A percentile compares a stretch with the other conserved stretches of the same genome.
phyloP scores from a whole-genome alignment of 2,329 filamentous ascomycete genomes.

The Fusarium dimerum region DNA sequence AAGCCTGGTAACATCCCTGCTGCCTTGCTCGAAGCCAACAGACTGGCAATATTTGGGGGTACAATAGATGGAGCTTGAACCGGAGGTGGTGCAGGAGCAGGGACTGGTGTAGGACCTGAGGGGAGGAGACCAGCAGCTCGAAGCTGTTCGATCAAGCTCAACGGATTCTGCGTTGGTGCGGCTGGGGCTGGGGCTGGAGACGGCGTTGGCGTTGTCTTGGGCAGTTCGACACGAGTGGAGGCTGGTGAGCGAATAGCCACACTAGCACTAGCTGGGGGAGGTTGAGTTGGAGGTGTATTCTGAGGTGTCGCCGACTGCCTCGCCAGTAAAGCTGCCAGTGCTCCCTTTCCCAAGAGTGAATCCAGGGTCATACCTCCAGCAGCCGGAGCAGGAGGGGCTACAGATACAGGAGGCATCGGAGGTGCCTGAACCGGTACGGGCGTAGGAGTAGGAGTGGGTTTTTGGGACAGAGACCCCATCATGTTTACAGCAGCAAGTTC shows the following conservation, averaged over 20 bases:
- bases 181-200: conserved; percentile 32
- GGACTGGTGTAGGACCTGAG: conserved; percentile 34
- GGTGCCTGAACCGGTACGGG: conserved; percentile 33
- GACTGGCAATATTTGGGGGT: conserved; percentile 38
- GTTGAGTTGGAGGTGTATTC: conserved; percentile 46
- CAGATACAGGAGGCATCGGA: conserved; percentile 37
- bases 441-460: conserved; percentile 42
- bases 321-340: conserved; percentile 60
- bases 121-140: conserved; percentile 67
- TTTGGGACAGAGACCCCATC: conserved; percentile 49
- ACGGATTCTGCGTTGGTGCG: conserved; percentile 46
- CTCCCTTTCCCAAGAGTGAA: conserved; percentile 59
- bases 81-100: conserved; percentile 31
- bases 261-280: conserved; percentile 35
- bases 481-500: conserved; percentile 67
- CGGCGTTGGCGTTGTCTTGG: conserved; percentile 32
- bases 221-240: conserved; percentile 42
- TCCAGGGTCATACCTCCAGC: conserved; percentile 53
- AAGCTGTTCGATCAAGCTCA: conserved; percentile 66
- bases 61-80: conserved; percentile 33
- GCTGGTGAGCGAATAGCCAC: conserved; percentile 53
- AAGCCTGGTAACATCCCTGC: conserved; percentile 24
- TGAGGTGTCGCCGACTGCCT: conserved; percentile 54
- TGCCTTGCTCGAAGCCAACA: conserved; percentile 36
- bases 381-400: conserved; percentile 36